A percentile compares a stretch with the other conserved stretches of the same genome.
These are phyloP conservation scores for Thermomucor indicae-seudaticae DNA, from an alignment of 371 early-diverging fungal species.

Conservation along the genomic window DNA sequence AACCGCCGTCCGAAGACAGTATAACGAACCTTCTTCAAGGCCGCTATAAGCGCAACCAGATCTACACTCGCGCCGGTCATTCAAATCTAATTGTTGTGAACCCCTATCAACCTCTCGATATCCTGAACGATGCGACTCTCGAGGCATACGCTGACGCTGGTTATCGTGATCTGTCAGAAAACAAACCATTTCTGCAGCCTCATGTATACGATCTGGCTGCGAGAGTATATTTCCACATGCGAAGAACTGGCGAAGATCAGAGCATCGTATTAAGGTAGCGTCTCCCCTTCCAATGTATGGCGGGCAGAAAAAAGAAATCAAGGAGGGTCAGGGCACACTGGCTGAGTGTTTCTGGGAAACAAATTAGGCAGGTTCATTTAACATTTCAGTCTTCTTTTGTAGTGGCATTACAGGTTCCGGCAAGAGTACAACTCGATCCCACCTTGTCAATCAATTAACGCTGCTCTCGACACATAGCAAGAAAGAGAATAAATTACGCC, in stretches of 20 bases:
- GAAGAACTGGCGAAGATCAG: slow-evolving; percentile 80
- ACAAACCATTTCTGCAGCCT: slow-evolving; percentile 41
- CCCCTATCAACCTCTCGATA: slow-evolving; percentile 50
- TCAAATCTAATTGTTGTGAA: slow-evolving; percentile 58
- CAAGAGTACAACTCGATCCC: slow-evolving; percentile 66
- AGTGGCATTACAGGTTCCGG: slow-evolving; percentile 87
- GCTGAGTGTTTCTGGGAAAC: not conserved
- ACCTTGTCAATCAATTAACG: slow-evolving; percentile 65
- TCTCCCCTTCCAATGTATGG: not conserved
- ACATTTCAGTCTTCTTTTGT: not conserved
- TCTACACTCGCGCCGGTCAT: slow-evolving; percentile 58
- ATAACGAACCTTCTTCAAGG: slow-evolving; percentile 50
- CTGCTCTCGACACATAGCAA: slow-evolving; percentile 65
- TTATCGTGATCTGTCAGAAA: slow-evolving; percentile 42
- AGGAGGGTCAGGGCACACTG: not conserved
- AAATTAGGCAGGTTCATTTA: not conserved
- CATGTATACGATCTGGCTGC: slow-evolving; percentile 65
- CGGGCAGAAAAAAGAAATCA: not conserved
- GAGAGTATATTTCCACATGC: slow-evolving; percentile 72
- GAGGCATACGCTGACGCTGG: slow-evolving; percentile 54
- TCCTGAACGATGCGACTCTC: slow-evolving; percentile 50
- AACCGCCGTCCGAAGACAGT: slow-evolving; percentile 52
- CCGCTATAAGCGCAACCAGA: slow-evolving; percentile 50
- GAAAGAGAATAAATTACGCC: slow-evolving; percentile 67
- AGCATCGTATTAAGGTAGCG: slow-evolving; percentile 70